Conservation (phyloP, 2,329 filamentous ascomycete species). For the Cordyceps cateniannulata region DNA sequence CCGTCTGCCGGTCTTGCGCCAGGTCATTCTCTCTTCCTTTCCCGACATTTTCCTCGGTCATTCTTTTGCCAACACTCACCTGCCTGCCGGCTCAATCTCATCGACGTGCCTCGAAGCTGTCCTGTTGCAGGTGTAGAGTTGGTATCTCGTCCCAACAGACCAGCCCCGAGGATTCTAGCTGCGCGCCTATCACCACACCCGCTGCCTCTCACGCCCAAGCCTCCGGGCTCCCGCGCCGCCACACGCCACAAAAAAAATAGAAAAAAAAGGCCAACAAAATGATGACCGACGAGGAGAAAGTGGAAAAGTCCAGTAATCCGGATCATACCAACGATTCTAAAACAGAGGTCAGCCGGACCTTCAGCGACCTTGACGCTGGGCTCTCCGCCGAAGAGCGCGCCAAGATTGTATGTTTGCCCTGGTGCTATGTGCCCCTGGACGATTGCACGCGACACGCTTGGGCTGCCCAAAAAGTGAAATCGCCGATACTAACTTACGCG, state of each 20-base stretch:
- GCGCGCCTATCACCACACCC: background rate
- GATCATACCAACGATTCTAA: slow-evolving; percentile 22
- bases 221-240: background rate
- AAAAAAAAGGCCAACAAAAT: slow-evolving; percentile 6
- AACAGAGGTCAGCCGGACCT: slow-evolving; percentile 22
- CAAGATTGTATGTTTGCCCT: slow-evolving; percentile 44
- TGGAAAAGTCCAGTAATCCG: slow-evolving; percentile 14
- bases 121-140: background rate
- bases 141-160: background rate
- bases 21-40: background rate
- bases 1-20: background rate
- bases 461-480: background rate
- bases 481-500: background rate
- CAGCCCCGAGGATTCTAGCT: background rate
- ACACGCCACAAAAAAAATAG: background rate
- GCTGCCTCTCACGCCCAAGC: background rate
- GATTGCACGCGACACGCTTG: background rate
- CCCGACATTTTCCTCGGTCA: background rate
- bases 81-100: background rate
- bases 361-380: slow-evolving; percentile 50
- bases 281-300: slow-evolving; percentile 30
- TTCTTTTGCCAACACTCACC: background rate
- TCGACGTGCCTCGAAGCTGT: background rate
- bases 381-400: slow-evolving; percentile 57
- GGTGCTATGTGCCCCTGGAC: background rate